A percentile compares a stretch with the other conserved stretches of the same genome.
phyloP scores from a whole-genome alignment of 768 basidiomycete genomes.

The Lactarius tabidus region DNA sequence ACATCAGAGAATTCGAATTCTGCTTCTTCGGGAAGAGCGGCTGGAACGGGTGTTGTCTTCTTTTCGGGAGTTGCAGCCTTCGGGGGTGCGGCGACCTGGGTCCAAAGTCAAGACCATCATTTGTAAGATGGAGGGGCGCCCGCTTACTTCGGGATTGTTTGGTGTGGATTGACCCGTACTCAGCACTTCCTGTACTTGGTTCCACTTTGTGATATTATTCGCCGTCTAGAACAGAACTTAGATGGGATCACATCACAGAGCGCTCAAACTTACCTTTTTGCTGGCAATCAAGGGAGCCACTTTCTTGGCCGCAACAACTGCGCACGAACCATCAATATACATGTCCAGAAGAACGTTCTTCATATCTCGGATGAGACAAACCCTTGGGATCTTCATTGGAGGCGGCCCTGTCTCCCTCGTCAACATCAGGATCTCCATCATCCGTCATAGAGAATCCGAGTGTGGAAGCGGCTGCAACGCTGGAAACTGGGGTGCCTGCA shows the following conservation, averaged over 20 bases:
- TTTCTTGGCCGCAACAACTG: constrained; percentile 55
- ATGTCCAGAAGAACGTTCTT: constrained; percentile 27
- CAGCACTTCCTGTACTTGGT: constrained; percentile 88
- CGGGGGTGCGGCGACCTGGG: constrained; percentile 10
- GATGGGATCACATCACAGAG: neutral
- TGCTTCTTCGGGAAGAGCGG: constrained; percentile 43
- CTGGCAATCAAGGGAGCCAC: constrained; percentile 80
- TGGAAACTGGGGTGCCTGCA: constrained; percentile 27
- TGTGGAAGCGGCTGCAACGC: constrained; percentile 39
- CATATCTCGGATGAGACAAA: constrained; percentile 36
- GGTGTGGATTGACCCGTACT: constrained; percentile 31
- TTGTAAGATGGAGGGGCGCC: neutral
- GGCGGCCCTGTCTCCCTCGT: constrained; percentile 37
- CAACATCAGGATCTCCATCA: constrained; percentile 38
- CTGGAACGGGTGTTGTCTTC: constrained; percentile 31
- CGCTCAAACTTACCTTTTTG: constrained; percentile 58
- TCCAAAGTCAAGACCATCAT: constrained; percentile 13
- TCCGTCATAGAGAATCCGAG: constrained; percentile 73
- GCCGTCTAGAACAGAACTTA: constrained; percentile 50
- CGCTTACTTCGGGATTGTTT: constrained; percentile 18
- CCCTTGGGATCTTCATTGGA: constrained; percentile 47
- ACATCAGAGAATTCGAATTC: constrained; percentile 86
- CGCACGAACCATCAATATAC: constrained; percentile 33
- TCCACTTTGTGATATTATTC: constrained; percentile 96
- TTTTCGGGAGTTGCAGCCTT: constrained; percentile 11